phyloP scores from a whole-genome alignment of 2,329 filamentous ascomycete species.

The Oidium heveae region DNA sequence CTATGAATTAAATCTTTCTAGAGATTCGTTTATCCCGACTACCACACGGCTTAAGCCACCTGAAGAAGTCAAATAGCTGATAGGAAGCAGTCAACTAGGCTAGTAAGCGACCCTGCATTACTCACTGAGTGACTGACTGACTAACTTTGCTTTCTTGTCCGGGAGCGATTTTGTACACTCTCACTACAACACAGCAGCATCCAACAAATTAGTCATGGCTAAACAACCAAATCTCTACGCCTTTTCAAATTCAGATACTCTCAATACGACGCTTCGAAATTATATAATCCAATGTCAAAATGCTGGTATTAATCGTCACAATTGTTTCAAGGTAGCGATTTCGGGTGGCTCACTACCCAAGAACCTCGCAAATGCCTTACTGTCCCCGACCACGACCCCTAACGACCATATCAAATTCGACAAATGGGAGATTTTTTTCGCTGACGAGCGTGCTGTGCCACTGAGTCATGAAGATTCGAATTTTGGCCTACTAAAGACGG shows the following conservation, averaged over 20 bases:
- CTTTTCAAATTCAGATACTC: slow-evolving; percentile 41
- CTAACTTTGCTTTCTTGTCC: too few relatives aligned
- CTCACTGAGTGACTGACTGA: too few relatives aligned
- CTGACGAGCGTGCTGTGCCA: slow-evolving; percentile 85
- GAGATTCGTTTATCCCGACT: too few relatives aligned
- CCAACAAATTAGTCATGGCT: slow-evolving; percentile 5
- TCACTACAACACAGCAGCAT: too few relatives aligned
- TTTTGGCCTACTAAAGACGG: slow-evolving; percentile 64
- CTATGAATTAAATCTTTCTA: too few relatives aligned
- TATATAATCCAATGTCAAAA: slow-evolving; percentile 69
- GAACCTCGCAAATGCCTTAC: slow-evolving; percentile 61
- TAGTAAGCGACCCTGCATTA: too few relatives aligned
- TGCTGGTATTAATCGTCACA: slow-evolving; percentile 54
- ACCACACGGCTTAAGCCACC: too few relatives aligned
- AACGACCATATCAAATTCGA: slow-evolving; percentile 47
- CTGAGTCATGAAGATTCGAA: slow-evolving; percentile 87
- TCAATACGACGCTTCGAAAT: slow-evolving; percentile 53
- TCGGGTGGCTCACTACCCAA: slow-evolving; percentile 85
- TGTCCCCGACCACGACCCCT: slow-evolving; percentile 23
- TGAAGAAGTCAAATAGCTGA: too few relatives aligned
- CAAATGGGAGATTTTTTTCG: slow-evolving; percentile 97
- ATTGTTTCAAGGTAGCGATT: slow-evolving; percentile 70
- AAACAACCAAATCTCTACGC: slow-evolving; percentile 45
- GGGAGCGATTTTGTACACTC: too few relatives aligned
- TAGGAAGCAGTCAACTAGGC: too few relatives aligned